phyloP scores from a whole-genome alignment of 2,329 filamentous ascomycete genomes.

The Trichocomaceae sp. region DNA sequence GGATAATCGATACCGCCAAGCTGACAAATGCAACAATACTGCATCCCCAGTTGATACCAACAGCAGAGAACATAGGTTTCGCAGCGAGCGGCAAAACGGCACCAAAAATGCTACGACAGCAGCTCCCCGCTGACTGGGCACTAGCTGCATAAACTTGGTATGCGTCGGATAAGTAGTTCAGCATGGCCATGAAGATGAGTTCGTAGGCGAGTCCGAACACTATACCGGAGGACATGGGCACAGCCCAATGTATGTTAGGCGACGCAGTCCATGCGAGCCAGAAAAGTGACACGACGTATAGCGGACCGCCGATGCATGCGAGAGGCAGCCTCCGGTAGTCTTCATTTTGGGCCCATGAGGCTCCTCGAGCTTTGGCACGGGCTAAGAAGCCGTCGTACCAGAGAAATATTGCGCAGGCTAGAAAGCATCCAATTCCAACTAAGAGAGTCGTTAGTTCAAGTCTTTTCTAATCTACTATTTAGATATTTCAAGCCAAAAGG shows the following conservation, averaged over 20 bases:
- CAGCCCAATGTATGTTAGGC: constrained; percentile 30
- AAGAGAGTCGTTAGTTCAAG: neutral
- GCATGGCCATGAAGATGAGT: constrained; percentile 58
- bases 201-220: constrained; percentile 57
- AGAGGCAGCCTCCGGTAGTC: constrained; percentile 63
- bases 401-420: constrained; percentile 58
- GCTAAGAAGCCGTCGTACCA: constrained; percentile 58
- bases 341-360: constrained; percentile 50
- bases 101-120: constrained; percentile 47
- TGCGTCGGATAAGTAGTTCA: constrained; percentile 61
- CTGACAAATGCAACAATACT: constrained; percentile 36
- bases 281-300: constrained; percentile 46
- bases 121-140: constrained; percentile 49
- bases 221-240: constrained; percentile 55
- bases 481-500: neutral
- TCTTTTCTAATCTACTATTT: neutral
- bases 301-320: constrained; percentile 61
- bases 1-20: constrained; percentile 34
- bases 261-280: constrained; percentile 38
- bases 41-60: constrained; percentile 41
- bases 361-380: constrained; percentile 45
- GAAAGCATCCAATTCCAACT: constrained; percentile 55
- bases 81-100: constrained; percentile 53
- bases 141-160: constrained; percentile 61
- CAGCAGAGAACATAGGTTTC: constrained; percentile 35